Base-by-base conservation (phyloP, 306 rosid genomes). In the Lablab purpureus region DNA sequence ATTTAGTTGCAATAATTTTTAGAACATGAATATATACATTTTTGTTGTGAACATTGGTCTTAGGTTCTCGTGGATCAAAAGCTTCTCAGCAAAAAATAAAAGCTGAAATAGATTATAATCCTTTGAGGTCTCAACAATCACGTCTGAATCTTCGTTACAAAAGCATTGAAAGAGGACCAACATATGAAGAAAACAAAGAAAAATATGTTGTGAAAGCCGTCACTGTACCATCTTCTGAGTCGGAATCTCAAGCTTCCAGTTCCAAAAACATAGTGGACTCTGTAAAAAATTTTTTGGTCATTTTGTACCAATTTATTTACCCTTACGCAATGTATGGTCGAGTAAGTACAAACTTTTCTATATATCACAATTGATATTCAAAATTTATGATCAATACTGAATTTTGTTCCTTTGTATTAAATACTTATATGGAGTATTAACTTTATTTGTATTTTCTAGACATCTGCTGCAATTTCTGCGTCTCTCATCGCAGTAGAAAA, bases 311-410 rank as follows among this genome's bases (percentile, higher is more conserved):
- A 84, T 91, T 93, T 81, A 84, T 92, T 36, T 76, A 90, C 84
- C 98, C 98, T 7, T 91, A 91, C 84, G 84, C 94, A 76, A 86
- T 88, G 59, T 75, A 84, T 51, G 89, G 81, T 83, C 91, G 58
- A 87, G 90, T 89, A 82, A 86, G 98, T 85, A 32, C 7, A 34
- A 30, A 17, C 6, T 62, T 62, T 62, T 2, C 2, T 67, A 0
- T 22, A 6, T 28, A 3, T 60, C 13, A 7, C 2, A 28, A 74
- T 19, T 15, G 36, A 19, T 43, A 5, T 32, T 73, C 7, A 19
- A 7, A 17, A 2, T 0, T 50, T 14, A 7, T 50, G 56, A 4
- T 50, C 21, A 49, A 1, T 49, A 2, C 3, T 49, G n/a, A 46
- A 46, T 13, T 3, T 1, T 13, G 2, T 46, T 43, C 17, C 11